phyloP scores from a whole-genome alignment of 345 rosid genomes.

The Gynandropsis gynandra region DNA sequence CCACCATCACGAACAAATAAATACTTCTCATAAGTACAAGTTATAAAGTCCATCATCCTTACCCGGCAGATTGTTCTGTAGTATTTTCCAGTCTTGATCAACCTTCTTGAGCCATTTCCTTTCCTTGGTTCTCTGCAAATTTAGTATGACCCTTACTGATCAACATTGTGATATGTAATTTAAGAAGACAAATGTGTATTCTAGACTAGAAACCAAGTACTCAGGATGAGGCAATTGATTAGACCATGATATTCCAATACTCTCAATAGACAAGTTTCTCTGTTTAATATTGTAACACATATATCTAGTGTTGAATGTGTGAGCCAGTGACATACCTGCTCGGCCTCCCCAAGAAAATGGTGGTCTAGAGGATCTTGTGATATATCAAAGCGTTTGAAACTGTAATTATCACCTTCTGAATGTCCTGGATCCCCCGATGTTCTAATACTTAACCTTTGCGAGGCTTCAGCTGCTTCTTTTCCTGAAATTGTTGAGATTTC shows the following conservation, averaged over 20 bases:
- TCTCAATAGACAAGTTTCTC: not conserved
- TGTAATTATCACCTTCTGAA: conserved; percentile 32
- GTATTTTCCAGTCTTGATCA: conserved; percentile 96
- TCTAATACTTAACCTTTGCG: conserved; percentile 29
- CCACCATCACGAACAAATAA: conserved; percentile 9
- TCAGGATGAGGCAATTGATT: not conserved
- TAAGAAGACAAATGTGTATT: not conserved
- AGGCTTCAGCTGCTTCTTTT: conserved; percentile 30
- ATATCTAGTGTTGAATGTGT: conserved; percentile 3
- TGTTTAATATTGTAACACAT: too few species aligned
- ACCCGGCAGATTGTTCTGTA: conserved; percentile 97
- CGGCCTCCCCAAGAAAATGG: conserved; percentile 57
- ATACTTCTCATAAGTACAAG: not conserved
- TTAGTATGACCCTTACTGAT: conserved; percentile 12
- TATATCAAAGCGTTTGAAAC: conserved; percentile 70
- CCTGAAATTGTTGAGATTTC: conserved; percentile 29
- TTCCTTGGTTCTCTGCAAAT: conserved; percentile 57
- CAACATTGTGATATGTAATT: conserved; percentile 5
- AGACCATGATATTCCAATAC: not conserved
- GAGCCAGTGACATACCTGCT: conserved; percentile 44
- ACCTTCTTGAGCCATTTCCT: conserved; percentile 93
- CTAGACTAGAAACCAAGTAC: conserved; percentile 2
- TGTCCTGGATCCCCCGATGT: conserved; percentile 28
- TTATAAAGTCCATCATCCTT: conserved; percentile 20
- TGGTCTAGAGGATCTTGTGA: conserved; percentile 78